Conservation (phyloP, 371 early-diverging fungal genomes). For the Mortierella sp. region DNA sequence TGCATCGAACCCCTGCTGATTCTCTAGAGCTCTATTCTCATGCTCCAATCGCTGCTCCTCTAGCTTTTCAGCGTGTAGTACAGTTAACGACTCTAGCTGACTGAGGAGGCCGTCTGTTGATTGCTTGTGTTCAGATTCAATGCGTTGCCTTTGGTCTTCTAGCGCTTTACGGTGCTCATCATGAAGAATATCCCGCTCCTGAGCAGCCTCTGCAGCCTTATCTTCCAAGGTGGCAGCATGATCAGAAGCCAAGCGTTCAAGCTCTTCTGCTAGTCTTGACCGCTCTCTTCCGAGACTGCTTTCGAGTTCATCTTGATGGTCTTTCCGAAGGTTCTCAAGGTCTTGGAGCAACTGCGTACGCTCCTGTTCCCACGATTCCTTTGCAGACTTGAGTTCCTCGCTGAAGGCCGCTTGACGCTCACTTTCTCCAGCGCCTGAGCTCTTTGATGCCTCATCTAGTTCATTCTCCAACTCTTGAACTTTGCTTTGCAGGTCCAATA, state of each 20-base stretch:
- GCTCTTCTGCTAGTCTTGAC: constrained; percentile 3
- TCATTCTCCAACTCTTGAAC: constrained; percentile 47
- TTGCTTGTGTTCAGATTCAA: constrained; percentile 23
- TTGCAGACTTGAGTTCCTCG: constrained; percentile 15
- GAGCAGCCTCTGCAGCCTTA: neutral
- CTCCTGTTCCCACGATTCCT: constrained; percentile 31
- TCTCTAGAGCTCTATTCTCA: constrained; percentile 8
- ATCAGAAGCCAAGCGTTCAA: constrained; percentile 20
- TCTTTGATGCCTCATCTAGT: constrained; percentile 15
- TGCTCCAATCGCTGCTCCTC: constrained; percentile 19
- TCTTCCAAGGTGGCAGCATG: constrained; percentile 25
- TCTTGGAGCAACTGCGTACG: constrained; percentile 23
- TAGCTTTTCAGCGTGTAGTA: constrained; percentile 11
- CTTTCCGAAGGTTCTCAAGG: constrained; percentile 27
- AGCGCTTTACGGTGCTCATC: constrained; percentile 23
- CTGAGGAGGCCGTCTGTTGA: constrained; percentile 9
- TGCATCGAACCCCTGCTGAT: constrained; percentile 10
- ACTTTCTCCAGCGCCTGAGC: neutral
- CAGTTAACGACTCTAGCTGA: constrained; percentile 12
- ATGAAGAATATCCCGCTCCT: constrained; percentile 8
- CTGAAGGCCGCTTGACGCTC: constrained; percentile 1
- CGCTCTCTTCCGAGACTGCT: constrained; percentile 9
- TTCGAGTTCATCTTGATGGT: constrained; percentile 28
- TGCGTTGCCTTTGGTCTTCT: constrained; percentile 13
- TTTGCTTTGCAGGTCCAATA: constrained; percentile 29